phyloP scores from a whole-genome alignment of 2,329 filamentous ascomycete genomes.

The Sporothrix mexicana region DNA sequence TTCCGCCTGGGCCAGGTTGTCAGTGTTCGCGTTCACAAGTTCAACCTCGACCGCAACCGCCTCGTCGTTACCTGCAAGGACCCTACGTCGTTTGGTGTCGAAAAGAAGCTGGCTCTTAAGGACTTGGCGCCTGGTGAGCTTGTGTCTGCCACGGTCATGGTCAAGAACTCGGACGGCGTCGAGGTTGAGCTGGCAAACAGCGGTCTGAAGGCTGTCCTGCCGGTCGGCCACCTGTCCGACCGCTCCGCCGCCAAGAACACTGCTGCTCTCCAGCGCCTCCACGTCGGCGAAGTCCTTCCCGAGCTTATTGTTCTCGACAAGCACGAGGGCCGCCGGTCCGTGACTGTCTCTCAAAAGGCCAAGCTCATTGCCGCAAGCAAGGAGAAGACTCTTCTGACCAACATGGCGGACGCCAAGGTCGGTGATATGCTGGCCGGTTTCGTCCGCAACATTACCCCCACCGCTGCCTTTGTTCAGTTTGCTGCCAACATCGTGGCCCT shows the following conservation, averaged over 20 bases:
- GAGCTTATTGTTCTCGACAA: slow-evolving; percentile 90
- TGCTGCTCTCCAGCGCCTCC: slow-evolving; percentile 78
- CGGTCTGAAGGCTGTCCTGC: slow-evolving; percentile 78
- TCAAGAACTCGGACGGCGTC: slow-evolving; percentile 77
- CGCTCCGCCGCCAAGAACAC: slow-evolving; percentile 79
- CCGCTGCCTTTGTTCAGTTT: slow-evolving; percentile 89
- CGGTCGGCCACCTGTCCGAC: slow-evolving; percentile 81
- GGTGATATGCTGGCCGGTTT: slow-evolving; percentile 76
- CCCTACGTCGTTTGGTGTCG: slow-evolving; percentile 73
- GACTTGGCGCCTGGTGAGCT: slow-evolving; percentile 74
- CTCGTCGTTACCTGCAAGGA: slow-evolving; percentile 94
- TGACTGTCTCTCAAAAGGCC: slow-evolving; percentile 82
- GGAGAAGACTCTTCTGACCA: slow-evolving; percentile 71
- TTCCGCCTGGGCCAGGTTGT: slow-evolving; percentile 92
- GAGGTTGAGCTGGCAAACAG: slow-evolving; percentile 76
- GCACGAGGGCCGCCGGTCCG: slow-evolving; percentile 74
- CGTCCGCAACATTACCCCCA: slow-evolving; percentile 80
- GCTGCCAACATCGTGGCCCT: slow-evolving; percentile 76
- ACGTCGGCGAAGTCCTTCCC: slow-evolving; percentile 80
- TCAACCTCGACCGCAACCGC: slow-evolving; percentile 72
- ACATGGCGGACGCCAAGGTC: slow-evolving; percentile 72
- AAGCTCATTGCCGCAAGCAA: slow-evolving; percentile 78
- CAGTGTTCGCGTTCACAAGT: slow-evolving; percentile 82
- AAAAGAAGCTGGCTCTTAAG: slow-evolving; percentile 78
- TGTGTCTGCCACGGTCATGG: slow-evolving; percentile 79